Conservation (phyloP, 1,284 basidiomycete genomes). For the Coriolopsis trogii region DNA sequence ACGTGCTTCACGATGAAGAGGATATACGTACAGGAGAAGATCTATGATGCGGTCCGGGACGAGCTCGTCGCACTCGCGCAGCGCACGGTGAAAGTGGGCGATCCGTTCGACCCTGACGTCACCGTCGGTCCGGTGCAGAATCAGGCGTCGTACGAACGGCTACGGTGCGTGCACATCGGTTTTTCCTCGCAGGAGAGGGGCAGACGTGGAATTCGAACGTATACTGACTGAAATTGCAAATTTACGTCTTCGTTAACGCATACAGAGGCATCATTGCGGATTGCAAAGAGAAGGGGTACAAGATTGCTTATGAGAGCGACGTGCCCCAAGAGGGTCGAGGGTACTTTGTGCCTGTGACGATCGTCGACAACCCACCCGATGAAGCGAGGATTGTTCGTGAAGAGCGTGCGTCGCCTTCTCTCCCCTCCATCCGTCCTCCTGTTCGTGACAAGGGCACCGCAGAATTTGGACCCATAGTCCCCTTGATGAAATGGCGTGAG, state of each 20-base stretch:
- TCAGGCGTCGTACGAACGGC: conserved; percentile 10
- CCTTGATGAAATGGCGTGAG: conserved; percentile 20
- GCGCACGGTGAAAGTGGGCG: conserved; percentile 9
- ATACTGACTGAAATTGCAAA: too few species aligned
- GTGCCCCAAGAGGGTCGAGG: conserved; percentile 7
- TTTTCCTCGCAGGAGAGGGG: too few species aligned
- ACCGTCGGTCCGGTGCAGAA: conserved; percentile 21
- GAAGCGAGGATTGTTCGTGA: conserved; percentile 18
- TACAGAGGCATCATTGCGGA: conserved; percentile 14
- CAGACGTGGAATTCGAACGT: too few species aligned
- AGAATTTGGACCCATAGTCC: conserved; percentile 22
- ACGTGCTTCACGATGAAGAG: conserved; percentile 21
- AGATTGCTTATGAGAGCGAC: conserved; percentile 10
- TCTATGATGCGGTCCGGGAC: conserved; percentile 20
- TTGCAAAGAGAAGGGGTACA: conserved; percentile 17
- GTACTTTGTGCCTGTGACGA: conserved; percentile 16
- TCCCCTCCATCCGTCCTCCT: background rate
- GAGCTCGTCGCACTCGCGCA: conserved; percentile 16
- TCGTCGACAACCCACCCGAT: conserved; percentile 22
- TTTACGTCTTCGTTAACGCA: background rate
- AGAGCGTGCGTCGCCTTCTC: conserved; percentile 14
- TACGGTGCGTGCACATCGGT: conserved; percentile 19
- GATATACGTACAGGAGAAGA: conserved; percentile 15
- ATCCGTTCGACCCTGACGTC: conserved; percentile 14
- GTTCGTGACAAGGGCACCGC: background rate